These are phyloP conservation scores for Neurospora sp. DNA, from an alignment of 495 filamentous ascomycete species.

Conservation along the genomic window DNA sequence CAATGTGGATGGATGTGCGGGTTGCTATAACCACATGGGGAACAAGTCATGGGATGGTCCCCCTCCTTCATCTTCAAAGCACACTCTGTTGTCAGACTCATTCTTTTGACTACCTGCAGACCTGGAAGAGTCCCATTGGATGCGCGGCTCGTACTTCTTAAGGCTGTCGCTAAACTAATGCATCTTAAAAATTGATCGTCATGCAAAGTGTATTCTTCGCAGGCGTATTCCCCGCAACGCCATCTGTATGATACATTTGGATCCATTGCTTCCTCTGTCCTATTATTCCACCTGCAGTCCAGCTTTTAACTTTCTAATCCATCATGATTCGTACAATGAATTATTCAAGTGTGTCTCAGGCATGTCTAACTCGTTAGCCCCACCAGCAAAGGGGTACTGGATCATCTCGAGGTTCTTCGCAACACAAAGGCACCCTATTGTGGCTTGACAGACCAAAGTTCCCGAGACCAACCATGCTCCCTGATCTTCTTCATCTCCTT, in stretches of 20 bases:
- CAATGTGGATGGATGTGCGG: conserved; percentile 5
- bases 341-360: not conserved
- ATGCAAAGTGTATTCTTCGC: not conserved
- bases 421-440: not conserved
- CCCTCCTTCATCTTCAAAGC: not conserved
- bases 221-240: not conserved
- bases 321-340: not conserved
- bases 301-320: not conserved
- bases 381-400: not conserved
- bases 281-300: not conserved
- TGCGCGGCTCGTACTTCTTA: not conserved
- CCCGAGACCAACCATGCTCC: conserved; percentile 41
- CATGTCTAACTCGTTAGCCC: not conserved
- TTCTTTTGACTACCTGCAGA: not conserved
- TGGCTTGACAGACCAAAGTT: conserved; percentile 29
- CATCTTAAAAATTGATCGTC: not conserved
- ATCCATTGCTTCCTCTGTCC: not conserved
- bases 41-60: conserved; percentile 7
- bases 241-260: not conserved
- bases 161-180: not conserved
- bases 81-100: not conserved
- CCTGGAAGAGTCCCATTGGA: not conserved
- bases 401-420: not conserved
- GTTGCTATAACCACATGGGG: conserved; percentile 10
- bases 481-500: conserved; percentile 43